Conservation (phyloP, 148 eudicot genomes). For the Gaultheria prostrata region DNA sequence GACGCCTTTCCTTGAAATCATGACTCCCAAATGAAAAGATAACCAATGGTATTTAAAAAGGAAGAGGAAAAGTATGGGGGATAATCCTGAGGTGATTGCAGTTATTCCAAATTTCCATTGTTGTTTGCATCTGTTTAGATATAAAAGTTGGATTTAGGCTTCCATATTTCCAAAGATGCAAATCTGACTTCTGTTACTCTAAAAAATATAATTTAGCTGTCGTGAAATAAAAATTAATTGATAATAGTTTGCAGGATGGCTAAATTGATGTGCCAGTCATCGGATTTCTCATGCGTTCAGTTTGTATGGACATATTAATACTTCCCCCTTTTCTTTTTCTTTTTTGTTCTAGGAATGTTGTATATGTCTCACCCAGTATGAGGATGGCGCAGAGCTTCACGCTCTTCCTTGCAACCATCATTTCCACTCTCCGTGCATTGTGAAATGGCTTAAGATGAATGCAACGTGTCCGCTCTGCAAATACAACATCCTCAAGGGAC, state of each 20-base stretch:
- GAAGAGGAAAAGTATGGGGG: neutral
- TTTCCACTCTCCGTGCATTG: slow-evolving; percentile 79
- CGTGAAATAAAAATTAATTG: neutral
- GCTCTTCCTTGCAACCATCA: slow-evolving; percentile 90
- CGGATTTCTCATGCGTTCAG: neutral
- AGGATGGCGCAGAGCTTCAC: slow-evolving; percentile 77
- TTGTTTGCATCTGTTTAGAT: neutral
- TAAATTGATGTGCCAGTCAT: neutral
- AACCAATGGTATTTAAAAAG: too few relatives aligned
- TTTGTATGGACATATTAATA: neutral
- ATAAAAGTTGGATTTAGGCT: neutral
- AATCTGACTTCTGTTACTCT: neutral
- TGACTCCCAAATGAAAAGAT: neutral
- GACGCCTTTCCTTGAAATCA: neutral
- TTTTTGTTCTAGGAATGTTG: slow-evolving; percentile 69
- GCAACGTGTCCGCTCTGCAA: slow-evolving; percentile 98
- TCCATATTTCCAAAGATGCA: neutral
- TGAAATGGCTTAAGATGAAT: slow-evolving; percentile 96
- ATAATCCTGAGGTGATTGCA: neutral
- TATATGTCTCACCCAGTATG: slow-evolving; percentile 78
- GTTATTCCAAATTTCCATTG: neutral
- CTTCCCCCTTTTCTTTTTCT: neutral
- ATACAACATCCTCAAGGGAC: slow-evolving; percentile 88
- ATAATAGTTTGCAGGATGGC: neutral
- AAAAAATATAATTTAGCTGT: neutral